Percentiles rank a stretch among this genome's conserved stretches.
Conservation (phyloP, 2,329 filamentous ascomycete genomes). For the Botrytis sinoallii region DNA sequence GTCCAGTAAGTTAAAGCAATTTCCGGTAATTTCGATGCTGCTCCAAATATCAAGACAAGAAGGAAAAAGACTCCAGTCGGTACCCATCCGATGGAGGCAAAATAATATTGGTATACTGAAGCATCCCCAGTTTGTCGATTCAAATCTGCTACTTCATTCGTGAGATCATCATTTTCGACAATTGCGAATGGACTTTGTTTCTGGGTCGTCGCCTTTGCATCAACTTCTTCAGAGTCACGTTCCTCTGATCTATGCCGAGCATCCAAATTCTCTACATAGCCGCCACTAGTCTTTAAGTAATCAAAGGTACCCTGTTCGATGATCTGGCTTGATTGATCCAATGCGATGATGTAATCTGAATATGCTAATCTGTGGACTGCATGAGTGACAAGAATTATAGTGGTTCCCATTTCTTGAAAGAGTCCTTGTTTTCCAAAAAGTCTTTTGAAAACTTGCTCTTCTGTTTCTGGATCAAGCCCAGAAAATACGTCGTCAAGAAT, state of each 20-base stretch:
- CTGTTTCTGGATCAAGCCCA: constrained; percentile 34
- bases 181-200: background rate
- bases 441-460: constrained; percentile 29
- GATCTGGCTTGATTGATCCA: constrained; percentile 37
- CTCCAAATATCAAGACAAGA: constrained; percentile 19
- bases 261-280: constrained; percentile 28
- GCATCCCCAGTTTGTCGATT: constrained; percentile 29
- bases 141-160: background rate
- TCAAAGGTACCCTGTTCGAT: constrained; percentile 41
- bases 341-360: constrained; percentile 42
- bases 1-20: constrained; percentile 25
- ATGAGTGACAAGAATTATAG: constrained; percentile 42
- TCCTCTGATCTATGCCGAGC: constrained; percentile 18
- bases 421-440: constrained; percentile 28
- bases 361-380: constrained; percentile 37
- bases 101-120: constrained; percentile 34
- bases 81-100: constrained; percentile 30
- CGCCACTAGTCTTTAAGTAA: constrained; percentile 32
- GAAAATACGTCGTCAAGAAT: constrained; percentile 36
- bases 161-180: constrained; percentile 9
- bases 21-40: constrained; percentile 25
- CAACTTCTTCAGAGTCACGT: background rate
- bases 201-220: background rate
- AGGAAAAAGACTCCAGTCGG: constrained; percentile 17
- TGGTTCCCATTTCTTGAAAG: constrained; percentile 34